phyloP scores from a whole-genome alignment of 2,329 filamentous ascomycete species.

The Colletotrichum plurivorum region DNA sequence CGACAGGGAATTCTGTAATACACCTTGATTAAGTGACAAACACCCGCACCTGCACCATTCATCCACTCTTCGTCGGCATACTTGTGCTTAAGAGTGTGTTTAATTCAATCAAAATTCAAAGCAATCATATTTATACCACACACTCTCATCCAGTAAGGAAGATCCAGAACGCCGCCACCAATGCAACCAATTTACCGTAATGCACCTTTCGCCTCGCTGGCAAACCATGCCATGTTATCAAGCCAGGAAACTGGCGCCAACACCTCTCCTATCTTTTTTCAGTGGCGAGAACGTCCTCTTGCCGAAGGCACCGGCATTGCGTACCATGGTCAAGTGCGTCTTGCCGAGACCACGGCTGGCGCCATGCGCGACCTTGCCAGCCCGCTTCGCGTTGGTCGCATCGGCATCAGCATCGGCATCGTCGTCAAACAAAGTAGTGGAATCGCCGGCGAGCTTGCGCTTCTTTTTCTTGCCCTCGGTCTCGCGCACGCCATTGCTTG shows the following conservation, averaged over 20 bases:
- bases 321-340: slow-evolving; percentile 55
- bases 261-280: slow-evolving; percentile 77
- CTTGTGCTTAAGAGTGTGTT: too few relatives aligned
- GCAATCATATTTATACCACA: slow-evolving; percentile 12
- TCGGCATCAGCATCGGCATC: slow-evolving; percentile 60
- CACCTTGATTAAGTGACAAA: too few relatives aligned
- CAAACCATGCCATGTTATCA: slow-evolving; percentile 44
- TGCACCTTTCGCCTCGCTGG: background rate
- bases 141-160: background rate
- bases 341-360: slow-evolving; percentile 45
- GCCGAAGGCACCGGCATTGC: slow-evolving; percentile 61
- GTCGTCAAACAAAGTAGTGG: slow-evolving; percentile 79
- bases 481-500: slow-evolving; percentile 48
- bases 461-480: slow-evolving; percentile 74
- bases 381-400: slow-evolving; percentile 45
- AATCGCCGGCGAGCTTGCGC: slow-evolving; percentile 76
- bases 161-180: slow-evolving; percentile 19
- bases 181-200: slow-evolving; percentile 26
- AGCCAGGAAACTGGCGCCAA: slow-evolving; percentile 72
- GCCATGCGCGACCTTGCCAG: slow-evolving; percentile 51
- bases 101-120: slow-evolving; percentile 7
- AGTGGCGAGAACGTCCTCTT: slow-evolving; percentile 76
- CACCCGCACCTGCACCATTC: too few relatives aligned
- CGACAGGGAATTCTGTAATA: too few relatives aligned
- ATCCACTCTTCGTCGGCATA: too few relatives aligned